These are phyloP conservation scores for Hemisphaericaspora nanyangensis DNA, from an alignment of 805 yeast species.

Conservation along the genomic window DNA sequence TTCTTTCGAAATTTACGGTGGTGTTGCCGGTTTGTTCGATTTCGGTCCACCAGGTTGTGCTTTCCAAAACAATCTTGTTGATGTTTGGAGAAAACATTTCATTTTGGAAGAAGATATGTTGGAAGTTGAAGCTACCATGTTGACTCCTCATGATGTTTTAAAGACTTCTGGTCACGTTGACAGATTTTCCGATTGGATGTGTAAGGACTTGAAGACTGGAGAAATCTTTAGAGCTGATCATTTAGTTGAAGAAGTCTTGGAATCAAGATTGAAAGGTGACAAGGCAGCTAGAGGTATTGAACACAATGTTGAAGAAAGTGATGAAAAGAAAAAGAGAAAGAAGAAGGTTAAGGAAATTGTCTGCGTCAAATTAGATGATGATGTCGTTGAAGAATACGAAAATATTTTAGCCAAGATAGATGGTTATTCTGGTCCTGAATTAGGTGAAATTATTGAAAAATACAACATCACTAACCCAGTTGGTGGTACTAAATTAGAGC, in stretches of 20 bases:
- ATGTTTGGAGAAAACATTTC: conserved; percentile 96
- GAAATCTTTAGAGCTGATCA: conserved; percentile 99
- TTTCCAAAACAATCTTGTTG: conserved; percentile 91
- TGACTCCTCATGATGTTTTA: conserved; percentile 95
- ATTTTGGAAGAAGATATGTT: conserved; percentile 97
- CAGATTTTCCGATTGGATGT: conserved; percentile 99
- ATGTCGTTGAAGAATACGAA: conserved; percentile 76
- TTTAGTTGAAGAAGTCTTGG: conserved; percentile 95
- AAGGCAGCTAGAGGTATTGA: conserved; percentile 89
- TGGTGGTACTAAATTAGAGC: conserved; percentile 79
- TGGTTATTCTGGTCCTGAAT: conserved; percentile 88
- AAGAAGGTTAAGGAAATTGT: conserved; percentile 95
- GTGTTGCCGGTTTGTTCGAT: conserved; percentile 96
- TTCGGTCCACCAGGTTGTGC: conserved; percentile 99
- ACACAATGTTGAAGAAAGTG: conserved; percentile 50
- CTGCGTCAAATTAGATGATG: conserved; percentile 82
- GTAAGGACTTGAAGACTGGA: conserved; percentile 91
- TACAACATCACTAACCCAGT: conserved; percentile 88
- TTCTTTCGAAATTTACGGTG: conserved; percentile 95
- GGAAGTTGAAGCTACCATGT: conserved; percentile 96
- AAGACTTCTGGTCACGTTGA: conserved; percentile 99
- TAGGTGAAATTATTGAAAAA: conserved; percentile 83
- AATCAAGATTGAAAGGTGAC: conserved; percentile 94
- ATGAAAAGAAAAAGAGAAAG: conserved; percentile 62
- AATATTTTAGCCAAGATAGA: conserved; percentile 87